Conservation (phyloP, 345 rosid genomes). For the Eucalyptus cloeziana region DNA sequence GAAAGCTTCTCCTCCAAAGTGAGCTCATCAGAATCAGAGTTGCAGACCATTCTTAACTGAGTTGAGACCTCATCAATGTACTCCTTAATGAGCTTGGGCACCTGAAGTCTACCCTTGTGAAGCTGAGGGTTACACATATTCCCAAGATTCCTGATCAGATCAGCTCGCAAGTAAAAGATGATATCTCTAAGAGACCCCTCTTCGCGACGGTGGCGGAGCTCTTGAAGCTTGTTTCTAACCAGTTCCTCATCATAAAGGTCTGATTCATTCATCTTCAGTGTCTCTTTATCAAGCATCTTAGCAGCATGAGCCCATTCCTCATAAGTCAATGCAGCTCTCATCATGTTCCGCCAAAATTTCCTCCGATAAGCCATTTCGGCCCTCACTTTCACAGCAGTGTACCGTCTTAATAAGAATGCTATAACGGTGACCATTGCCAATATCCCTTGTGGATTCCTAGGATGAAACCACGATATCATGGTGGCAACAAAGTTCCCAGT, state of each 20-base stretch:
- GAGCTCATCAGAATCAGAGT: constrained; percentile 85
- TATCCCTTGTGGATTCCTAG: constrained; percentile 92
- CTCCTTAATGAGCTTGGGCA: constrained; percentile 87
- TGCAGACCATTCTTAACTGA: constrained; percentile 82
- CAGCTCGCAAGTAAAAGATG: constrained; percentile 95
- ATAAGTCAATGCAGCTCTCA: constrained; percentile 83
- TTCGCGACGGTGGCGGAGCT: constrained; percentile 79
- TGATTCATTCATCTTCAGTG: constrained; percentile 61
- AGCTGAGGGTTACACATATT: constrained; percentile 97
- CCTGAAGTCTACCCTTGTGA: constrained; percentile 93
- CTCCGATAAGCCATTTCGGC: constrained; percentile 92
- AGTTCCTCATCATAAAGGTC: constrained; percentile 82
- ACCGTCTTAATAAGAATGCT: constrained; percentile 77
- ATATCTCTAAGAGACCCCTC: constrained; percentile 91
- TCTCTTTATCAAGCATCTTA: constrained; percentile 89
- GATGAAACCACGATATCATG: constrained; percentile 83
- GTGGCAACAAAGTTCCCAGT: constrained; percentile 27
- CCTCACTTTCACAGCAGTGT: constrained; percentile 57
- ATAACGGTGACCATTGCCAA: constrained; percentile 75
- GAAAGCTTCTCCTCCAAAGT: constrained; percentile 86
- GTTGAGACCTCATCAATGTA: constrained; percentile 91
- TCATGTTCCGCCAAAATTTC: constrained; percentile 98
- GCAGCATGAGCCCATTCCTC: constrained; percentile 99
- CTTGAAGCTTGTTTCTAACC: constrained; percentile 76
- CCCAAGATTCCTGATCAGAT: constrained; percentile 86